Base-by-base conservation (phyloP, 2,329 filamentous ascomycete genomes). In the Aspergillus sp. region DNA sequence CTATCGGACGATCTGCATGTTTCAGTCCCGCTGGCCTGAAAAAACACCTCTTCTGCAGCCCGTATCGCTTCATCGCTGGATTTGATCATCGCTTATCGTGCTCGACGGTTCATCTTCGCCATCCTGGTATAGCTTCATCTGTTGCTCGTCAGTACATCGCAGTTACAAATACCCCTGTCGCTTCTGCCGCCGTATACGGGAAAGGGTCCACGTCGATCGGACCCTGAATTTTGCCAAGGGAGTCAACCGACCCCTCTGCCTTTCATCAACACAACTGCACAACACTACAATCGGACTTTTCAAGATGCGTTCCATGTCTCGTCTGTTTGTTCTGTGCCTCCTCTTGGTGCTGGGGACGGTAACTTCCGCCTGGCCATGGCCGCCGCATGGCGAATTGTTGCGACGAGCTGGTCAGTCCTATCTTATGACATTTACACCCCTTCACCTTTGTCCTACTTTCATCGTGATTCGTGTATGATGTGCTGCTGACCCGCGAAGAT, bases 281-380 rank as follows among this genome's bases (percentile, higher is more conserved):
- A 50, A 11, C 39, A 13, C 19, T 23, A 19, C 48, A 30, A 38
- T 27, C 32, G 38, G 11, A 44, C 38, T 27, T 57, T 49, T 50
- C 68, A 70, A 58, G 52, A 78, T 78, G 76, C 74, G 73, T 60
- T 69, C 66, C 44, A 59, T 70, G 39, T 62, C 55, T 19, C 60
- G 75, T 38, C 59, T 75, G 54, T 70, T 66, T 27, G 30, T 78
- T 48, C 58, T 78, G 39, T 73, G 71, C 60, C 68, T 72, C 39
- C 59, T 77, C 27, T 59, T 75, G 30, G 53, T 77, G 56, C 60
- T 77, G 50, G 69, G 70, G 8, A 69, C 70, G 10, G 57, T 73
- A 15, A 68, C 70, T 44, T 68, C 69, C 21, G 73, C 74, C 41
- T 74, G 70, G 68, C 64, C 71, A 55, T 70, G 67, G 6, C 13